Conservation (phyloP, 2,329 filamentous ascomycete genomes). For the Aspergillus cejpii region DNA sequence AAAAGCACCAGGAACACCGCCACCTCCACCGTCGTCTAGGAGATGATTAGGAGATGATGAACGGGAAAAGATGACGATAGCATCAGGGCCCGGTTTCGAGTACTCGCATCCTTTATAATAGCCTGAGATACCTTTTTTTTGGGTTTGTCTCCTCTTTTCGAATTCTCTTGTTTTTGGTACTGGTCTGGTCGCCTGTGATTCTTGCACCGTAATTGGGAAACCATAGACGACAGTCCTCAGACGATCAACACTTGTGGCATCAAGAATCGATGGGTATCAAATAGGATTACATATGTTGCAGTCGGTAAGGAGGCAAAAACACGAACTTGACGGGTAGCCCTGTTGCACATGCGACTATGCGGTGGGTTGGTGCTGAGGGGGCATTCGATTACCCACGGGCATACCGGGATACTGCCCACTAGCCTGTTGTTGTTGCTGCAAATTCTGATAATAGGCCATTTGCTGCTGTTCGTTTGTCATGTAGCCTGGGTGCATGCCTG, state of each 20-base stretch:
- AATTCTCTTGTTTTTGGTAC: conserved; percentile 12
- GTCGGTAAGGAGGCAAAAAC: conserved; percentile 22
- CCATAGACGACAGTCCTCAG: conserved; percentile 13
- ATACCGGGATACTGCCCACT: conserved; percentile 66
- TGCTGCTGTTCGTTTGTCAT: conserved; percentile 63
- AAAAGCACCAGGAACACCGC: conserved; percentile 36
- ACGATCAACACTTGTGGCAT: conserved; percentile 22
- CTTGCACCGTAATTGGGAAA: conserved; percentile 8
- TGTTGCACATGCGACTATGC: conserved; percentile 44
- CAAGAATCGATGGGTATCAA: conserved; percentile 34
- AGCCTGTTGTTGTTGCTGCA: conserved; percentile 61
- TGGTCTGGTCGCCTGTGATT: conserved; percentile 9
- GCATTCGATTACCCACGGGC: conserved; percentile 70
- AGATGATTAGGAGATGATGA: conserved; percentile 28
- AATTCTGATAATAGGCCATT: conserved; percentile 75
- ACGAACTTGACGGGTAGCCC: conserved; percentile 23
- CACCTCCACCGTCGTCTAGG: conserved; percentile 33
- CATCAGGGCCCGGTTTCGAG: conserved; percentile 25
- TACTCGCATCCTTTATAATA: conserved; percentile 26
- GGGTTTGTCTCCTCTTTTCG: conserved; percentile 17
- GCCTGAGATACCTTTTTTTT: conserved; percentile 14
- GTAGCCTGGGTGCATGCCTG: conserved; percentile 63
- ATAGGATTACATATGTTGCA: conserved; percentile 20
- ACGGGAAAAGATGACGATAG: conserved; percentile 23
- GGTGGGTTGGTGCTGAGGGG: conserved; percentile 75